Conservation (phyloP, 768 basidiomycete genomes). For the Rhodotorula kratochvilovae region DNA sequence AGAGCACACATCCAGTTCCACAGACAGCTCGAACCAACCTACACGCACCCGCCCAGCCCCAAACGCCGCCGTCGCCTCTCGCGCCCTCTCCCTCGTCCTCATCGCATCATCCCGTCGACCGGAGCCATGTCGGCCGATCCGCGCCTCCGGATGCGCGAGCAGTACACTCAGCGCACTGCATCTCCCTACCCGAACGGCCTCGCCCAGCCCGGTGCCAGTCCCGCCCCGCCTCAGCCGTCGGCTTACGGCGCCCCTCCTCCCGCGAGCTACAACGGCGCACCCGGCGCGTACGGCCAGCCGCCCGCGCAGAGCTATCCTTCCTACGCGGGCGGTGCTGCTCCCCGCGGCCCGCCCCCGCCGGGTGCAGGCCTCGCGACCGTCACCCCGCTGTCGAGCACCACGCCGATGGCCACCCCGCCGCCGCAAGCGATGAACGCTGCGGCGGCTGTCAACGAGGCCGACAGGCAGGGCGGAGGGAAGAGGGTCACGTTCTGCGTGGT, state of each 20-base stretch:
- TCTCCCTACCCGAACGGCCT: neutral
- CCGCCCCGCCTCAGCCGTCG: neutral
- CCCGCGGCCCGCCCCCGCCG: neutral
- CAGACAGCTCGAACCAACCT: no score
- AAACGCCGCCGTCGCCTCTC: neutral
- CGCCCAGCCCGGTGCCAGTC: neutral
- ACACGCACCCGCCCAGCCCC: neutral
- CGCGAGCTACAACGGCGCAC: neutral
- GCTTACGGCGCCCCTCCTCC: neutral
- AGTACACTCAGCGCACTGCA: conserved; percentile 6
- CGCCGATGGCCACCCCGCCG: conserved; percentile 21
- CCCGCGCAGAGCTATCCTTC: neutral
- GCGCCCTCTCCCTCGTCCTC: neutral
- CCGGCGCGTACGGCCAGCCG: neutral
- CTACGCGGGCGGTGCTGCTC: neutral
- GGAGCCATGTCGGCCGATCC: conserved; percentile 25
- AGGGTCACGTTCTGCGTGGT: conserved; percentile 80
- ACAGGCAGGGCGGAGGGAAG: neutral
- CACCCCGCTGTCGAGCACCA: neutral
- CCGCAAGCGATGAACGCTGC: conserved; percentile 3
- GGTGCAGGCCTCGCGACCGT: neutral
- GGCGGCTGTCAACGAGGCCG: neutral
- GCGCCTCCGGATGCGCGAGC: conserved; percentile 14
- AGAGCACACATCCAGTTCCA: no score
- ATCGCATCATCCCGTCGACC: neutral